Evolutionary conservation across 805 yeast species (phyloP).

Genomic region (Zygosaccharomyces pseudorouxii): DNA sequence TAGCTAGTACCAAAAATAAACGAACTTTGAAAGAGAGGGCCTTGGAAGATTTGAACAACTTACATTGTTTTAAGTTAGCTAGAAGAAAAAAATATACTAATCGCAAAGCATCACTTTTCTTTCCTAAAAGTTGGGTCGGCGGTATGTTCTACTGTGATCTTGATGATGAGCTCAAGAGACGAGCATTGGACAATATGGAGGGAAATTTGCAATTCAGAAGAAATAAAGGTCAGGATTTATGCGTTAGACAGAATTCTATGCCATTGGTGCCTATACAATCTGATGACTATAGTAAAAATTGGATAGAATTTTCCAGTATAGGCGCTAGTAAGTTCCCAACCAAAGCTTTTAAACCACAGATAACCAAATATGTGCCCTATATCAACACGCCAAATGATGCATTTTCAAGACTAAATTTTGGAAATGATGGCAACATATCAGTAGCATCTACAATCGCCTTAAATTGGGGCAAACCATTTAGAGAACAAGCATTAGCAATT

Average conservation of each 20-base stretch:
- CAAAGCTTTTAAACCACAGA: conserved; percentile 11
- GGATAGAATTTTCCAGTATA: conserved; percentile 38
- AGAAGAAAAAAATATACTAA: conserved; percentile 51
- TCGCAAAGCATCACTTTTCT: conserved; percentile 42
- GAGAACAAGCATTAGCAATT: conserved; percentile 13
- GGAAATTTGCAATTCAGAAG: conserved; percentile 8
- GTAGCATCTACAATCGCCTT: neutral
- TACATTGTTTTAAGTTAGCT: conserved; percentile 54
- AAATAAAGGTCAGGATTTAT: conserved; percentile 17
- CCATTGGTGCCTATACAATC: conserved; percentile 59
- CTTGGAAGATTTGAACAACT: conserved; percentile 16
- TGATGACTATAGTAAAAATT: conserved; percentile 46
- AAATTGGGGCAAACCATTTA: conserved; percentile 13
- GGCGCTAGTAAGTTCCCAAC: conserved; percentile 15
- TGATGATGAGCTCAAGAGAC: conserved; percentile 27
- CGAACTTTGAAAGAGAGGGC: conserved; percentile 13
- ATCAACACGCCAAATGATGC: conserved; percentile 47
- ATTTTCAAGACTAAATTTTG: conserved; percentile 32
- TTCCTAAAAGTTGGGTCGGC: conserved; percentile 60
- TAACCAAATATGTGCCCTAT: conserved; percentile 52
- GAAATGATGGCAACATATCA: conserved; percentile 5
- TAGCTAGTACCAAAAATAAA: neutral
- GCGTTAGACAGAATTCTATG: conserved; percentile 35
- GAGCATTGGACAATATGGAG: conserved; percentile 19
- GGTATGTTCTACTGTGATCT: conserved; percentile 53